Evolutionary conservation across 2,329 filamentous ascomycete genomes (phyloP).

Genomic region (Clarireedia homoeocarpa): DNA sequence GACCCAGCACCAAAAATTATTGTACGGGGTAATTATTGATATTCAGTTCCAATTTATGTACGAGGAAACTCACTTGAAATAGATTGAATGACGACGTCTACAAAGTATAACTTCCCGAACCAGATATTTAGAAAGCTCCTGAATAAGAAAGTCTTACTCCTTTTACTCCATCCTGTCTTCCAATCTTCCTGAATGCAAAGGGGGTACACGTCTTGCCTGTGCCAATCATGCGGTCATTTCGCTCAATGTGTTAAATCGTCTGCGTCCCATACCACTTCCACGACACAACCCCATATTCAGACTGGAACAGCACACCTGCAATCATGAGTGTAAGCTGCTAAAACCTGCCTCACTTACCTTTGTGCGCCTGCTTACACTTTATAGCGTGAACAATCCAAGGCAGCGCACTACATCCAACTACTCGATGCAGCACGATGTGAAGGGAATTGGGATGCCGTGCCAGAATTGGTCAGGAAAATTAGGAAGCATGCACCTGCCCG

Average conservation of each 20-base stretch:
- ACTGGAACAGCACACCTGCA: slow-evolving; percentile 6
- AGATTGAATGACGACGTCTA: too few species aligned
- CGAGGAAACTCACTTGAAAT: too few species aligned
- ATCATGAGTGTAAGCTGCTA: slow-evolving; percentile 26
- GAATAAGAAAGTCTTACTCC: background rate
- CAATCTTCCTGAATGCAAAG: too few species aligned
- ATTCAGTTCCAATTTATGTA: too few species aligned
- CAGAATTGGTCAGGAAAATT: slow-evolving; percentile 86
- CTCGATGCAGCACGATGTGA: slow-evolving; percentile 84
- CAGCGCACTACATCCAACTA: slow-evolving; percentile 68
- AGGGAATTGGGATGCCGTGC: slow-evolving; percentile 77
- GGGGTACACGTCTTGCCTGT: background rate
- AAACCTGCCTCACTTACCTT: background rate
- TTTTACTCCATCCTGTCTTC: background rate
- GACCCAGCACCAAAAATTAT: too few species aligned
- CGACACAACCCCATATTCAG: background rate
- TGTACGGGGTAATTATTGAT: too few species aligned
- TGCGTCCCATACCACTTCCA: background rate
- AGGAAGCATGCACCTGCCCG: slow-evolving; percentile 85
- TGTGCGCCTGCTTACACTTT: slow-evolving; percentile 1
- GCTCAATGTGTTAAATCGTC: slow-evolving; percentile 3
- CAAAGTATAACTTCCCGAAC: background rate
- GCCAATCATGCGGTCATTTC: slow-evolving; percentile 6
- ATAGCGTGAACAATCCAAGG: slow-evolving; percentile 56
- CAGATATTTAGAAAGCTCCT: background rate